Percentiles rank a stretch among this genome's conserved stretches.
Evolutionary conservation across 768 basidiomycete genomes (phyloP).

Genomic region (Lentinula guzmanii): DNA sequence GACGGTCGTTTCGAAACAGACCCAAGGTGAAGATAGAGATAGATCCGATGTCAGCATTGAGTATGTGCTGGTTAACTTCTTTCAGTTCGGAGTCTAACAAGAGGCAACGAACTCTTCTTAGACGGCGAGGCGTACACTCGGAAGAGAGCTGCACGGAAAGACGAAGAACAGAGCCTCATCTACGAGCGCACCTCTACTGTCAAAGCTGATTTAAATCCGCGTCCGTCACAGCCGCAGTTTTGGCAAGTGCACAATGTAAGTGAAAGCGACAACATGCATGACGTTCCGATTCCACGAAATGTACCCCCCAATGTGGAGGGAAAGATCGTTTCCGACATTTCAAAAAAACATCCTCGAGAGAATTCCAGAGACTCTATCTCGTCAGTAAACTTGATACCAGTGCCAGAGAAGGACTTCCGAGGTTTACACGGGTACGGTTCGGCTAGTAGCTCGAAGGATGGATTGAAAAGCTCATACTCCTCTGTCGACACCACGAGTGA

Average conservation of each 20-base stretch:
- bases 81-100: background rate
- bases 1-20: background rate
- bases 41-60: slow-evolving; percentile 1
- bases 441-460: background rate
- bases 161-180: background rate
- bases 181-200: background rate
- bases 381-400: background rate
- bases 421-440: background rate
- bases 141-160: background rate
- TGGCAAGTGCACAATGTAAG: slow-evolving; percentile 1
- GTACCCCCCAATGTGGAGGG: background rate
- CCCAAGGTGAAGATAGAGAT: background rate
- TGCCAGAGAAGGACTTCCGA: background rate
- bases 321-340: background rate
- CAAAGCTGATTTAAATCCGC: background rate
- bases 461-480: background rate
- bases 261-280: background rate
- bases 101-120: background rate
- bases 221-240: background rate
- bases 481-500: background rate
- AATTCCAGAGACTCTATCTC: background rate
- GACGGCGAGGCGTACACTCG: background rate
- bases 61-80: background rate
- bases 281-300: background rate
- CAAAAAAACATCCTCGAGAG: background rate